These are phyloP conservation scores for Thalassiosira ordinaria DNA, from an alignment of 352 stramenopile species.

Conservation along the genomic window DNA sequence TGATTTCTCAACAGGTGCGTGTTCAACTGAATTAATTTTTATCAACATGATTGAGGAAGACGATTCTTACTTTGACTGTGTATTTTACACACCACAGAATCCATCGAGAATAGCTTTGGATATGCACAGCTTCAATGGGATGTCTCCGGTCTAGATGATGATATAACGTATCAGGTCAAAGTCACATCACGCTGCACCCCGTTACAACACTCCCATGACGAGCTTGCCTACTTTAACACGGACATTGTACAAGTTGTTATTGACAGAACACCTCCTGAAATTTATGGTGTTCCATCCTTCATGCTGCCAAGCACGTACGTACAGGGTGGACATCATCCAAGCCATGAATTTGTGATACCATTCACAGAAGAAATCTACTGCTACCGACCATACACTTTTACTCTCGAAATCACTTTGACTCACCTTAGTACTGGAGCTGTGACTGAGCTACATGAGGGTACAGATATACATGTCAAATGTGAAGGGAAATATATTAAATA, in stretches of 20 bases:
- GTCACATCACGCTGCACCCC: neutral
- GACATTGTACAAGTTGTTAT: neutral
- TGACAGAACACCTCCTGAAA: neutral
- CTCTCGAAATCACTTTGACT: neutral
- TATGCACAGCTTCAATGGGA: neutral
- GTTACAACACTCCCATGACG: neutral
- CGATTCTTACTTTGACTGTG: too few relatives aligned
- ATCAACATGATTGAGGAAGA: too few relatives aligned
- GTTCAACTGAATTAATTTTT: too few relatives aligned
- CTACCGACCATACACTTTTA: neutral
- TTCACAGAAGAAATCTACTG: conserved; percentile 2
- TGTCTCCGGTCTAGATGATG: neutral
- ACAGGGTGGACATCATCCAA: too few relatives aligned
- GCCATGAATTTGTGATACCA: neutral
- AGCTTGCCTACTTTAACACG: neutral
- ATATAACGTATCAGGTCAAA: neutral
- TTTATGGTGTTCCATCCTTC: conserved; percentile 1
- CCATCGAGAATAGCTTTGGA: neutral
- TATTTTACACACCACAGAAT: too few relatives aligned
- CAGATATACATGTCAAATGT: neutral
- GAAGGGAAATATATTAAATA: neutral
- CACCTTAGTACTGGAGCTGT: neutral
- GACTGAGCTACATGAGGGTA: neutral
- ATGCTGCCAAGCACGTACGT: neutral
- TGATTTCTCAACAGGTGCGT: conserved; percentile 4